phyloP scores from a whole-genome alignment of 2,329 filamentous ascomycete species.

The Cercospora zeae-maydis region DNA sequence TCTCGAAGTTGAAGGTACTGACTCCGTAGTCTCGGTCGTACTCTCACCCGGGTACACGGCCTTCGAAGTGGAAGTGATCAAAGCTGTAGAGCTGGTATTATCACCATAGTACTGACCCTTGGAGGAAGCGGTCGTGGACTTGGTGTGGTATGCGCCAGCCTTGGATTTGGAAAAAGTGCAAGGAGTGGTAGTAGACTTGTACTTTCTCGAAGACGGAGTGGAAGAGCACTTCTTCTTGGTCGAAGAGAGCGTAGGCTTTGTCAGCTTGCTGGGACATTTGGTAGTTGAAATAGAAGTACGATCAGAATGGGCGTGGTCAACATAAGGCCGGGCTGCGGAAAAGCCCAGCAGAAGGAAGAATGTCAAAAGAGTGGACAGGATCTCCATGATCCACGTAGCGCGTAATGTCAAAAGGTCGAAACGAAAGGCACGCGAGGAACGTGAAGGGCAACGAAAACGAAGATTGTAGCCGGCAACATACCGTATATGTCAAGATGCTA shows the following conservation, averaged over 20 bases:
- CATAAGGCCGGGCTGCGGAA: not conserved
- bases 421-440: not conserved
- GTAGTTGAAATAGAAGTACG: not conserved
- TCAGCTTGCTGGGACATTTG: not conserved
- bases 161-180: not conserved
- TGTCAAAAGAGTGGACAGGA: constrained; percentile 3
- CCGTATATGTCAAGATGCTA: not conserved
- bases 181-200: not conserved
- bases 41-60: not conserved
- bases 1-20: not conserved
- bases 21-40: not conserved
- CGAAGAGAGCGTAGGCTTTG: not conserved
- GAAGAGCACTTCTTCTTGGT: not conserved
- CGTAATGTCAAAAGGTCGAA: not conserved
- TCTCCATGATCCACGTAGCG: not conserved
- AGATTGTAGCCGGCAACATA: not conserved
- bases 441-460: not conserved
- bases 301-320: not conserved
- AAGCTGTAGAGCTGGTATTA: not conserved
- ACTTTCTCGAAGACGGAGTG: not conserved
- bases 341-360: not conserved
- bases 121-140: not conserved
- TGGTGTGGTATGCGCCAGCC: not conserved
- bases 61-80: not conserved
- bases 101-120: not conserved